phyloP scores from a whole-genome alignment of 2,329 filamentous ascomycete genomes.

The Ascochyta fabae region DNA sequence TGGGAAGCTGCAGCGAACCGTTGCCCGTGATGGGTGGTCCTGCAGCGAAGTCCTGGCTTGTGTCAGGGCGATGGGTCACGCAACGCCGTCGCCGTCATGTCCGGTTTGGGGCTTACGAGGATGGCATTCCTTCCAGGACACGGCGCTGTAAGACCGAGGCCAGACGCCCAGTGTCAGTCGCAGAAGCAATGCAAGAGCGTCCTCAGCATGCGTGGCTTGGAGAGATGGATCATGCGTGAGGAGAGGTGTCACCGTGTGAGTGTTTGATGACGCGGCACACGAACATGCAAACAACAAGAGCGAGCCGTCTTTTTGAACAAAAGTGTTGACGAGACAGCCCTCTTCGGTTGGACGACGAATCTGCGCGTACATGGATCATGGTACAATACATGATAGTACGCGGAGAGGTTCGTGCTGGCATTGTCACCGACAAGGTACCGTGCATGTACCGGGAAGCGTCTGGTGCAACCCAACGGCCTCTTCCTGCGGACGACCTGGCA shows the following conservation, averaged over 20 bases:
- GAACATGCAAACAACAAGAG: neutral
- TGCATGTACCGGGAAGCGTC: neutral
- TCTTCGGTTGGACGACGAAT: neutral
- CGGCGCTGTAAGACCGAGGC: neutral
- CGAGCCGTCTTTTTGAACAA: neutral
- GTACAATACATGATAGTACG: neutral
- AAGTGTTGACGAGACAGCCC: neutral
- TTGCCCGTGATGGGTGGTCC: neutral
- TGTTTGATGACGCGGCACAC: constrained; percentile 1
- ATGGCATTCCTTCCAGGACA: neutral
- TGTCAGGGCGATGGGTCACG: constrained; percentile 4
- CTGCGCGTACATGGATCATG: neutral
- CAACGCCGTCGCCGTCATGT: neutral
- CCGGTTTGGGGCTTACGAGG: too few species aligned
- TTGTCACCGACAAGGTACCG: constrained; percentile 11
- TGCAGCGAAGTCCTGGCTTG: constrained; percentile 5
- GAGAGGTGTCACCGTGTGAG: neutral
- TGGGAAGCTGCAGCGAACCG: neutral
- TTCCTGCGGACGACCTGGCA: constrained; percentile 11
- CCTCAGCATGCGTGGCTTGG: constrained; percentile 2
- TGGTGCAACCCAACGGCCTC: constrained; percentile 1
- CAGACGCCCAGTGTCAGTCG: neutral
- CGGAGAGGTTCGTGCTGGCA: neutral
- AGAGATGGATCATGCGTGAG: neutral
- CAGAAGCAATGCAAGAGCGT: constrained; percentile 7